Evolutionary conservation across 2,329 filamentous ascomycete genomes (phyloP), one percentile per base, ranked within the genome.

Genomic region (Aspergillus amoenus): DNA sequence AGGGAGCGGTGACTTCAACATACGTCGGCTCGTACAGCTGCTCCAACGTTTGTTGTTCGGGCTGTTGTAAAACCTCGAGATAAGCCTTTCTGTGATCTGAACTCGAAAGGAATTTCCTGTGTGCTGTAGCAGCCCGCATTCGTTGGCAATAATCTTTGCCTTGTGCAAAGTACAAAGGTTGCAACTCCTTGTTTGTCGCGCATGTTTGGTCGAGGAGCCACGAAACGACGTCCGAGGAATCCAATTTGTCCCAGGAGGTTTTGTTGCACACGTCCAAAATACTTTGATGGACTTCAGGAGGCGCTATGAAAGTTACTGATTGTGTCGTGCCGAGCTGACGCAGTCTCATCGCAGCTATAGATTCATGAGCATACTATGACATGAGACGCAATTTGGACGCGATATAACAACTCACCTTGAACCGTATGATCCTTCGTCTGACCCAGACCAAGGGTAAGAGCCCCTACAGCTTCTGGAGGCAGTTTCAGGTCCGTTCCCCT

Each of bases 161-260:
- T 65, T 90, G 87, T 0, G 84, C 76, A 3, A 80, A 75, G 60
- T 87, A 85, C 0, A 90, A 73, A 0, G 81, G 76, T 47, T 83
- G 81, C 0, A 88, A 67, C 32, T 87, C 81, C 57, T 87, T 83
- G 18, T 84, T 86, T 0, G 73, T 78, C 7, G 74, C 69, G 57
- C 87, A 90, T 0, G 85, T 88, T 53, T 88, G 84, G 44, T 87
- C 78, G 0, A 90, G 75, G 0, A 89, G 77, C 87, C 87, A 89
- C 3, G 68, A 64, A 1, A 88, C 72, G 9, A 86, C 81, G 54
- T 86, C 78, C 2, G 67, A 66, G 0, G 83, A 85, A 51, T 81
- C 70, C 1, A 81, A 56, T 0, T 3, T 4, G 7, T 72, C 65
- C 0, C 39, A 27, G 0, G 50, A 21, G 0, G 44, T 59, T 46